Conservation (phyloP, 2,329 filamentous ascomycete species). For the Grosmannia serpens region DNA sequence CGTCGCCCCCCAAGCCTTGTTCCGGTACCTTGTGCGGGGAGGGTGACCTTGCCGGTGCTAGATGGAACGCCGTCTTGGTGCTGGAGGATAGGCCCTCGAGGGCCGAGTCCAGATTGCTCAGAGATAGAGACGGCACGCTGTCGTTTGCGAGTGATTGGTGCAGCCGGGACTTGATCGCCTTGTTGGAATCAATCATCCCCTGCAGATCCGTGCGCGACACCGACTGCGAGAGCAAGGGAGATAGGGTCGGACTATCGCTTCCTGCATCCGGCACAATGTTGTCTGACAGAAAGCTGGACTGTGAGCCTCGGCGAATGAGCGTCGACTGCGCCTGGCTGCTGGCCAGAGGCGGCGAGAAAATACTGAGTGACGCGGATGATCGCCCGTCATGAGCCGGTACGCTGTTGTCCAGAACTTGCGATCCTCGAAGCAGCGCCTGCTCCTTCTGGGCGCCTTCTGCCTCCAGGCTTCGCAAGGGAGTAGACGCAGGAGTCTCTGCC, state of each 20-base stretch:
- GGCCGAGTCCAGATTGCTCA: constrained; percentile 37
- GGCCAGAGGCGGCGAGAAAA: neutral
- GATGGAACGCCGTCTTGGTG: neutral
- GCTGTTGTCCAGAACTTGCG: constrained; percentile 6
- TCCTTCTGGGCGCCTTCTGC: neutral
- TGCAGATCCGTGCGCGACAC: constrained; percentile 44
- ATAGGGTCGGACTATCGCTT: constrained; percentile 53
- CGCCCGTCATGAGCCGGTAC: constrained; percentile 16
- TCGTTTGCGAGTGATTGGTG: constrained; percentile 46
- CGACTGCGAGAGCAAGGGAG: constrained; percentile 30
- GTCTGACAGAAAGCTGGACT: constrained; percentile 39
- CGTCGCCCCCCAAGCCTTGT: neutral
- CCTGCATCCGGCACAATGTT: constrained; percentile 25
- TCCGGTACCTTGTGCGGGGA: constrained; percentile 15
- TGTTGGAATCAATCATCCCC: constrained; percentile 50
- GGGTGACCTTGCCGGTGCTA: neutral
- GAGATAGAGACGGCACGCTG: constrained; percentile 41
- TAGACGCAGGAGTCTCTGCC: neutral
- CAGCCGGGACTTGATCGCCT: constrained; percentile 42
- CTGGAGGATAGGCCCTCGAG: constrained; percentile 21
- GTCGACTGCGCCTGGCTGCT: constrained; percentile 26
- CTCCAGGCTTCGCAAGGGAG: no score
- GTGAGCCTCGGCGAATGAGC: constrained; percentile 32
- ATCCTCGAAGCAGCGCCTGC: constrained; percentile 27
- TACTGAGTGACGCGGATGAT: constrained; percentile 12